Conservation (phyloP, 768 basidiomycete genomes). For the Boletus rubescentipes region DNA sequence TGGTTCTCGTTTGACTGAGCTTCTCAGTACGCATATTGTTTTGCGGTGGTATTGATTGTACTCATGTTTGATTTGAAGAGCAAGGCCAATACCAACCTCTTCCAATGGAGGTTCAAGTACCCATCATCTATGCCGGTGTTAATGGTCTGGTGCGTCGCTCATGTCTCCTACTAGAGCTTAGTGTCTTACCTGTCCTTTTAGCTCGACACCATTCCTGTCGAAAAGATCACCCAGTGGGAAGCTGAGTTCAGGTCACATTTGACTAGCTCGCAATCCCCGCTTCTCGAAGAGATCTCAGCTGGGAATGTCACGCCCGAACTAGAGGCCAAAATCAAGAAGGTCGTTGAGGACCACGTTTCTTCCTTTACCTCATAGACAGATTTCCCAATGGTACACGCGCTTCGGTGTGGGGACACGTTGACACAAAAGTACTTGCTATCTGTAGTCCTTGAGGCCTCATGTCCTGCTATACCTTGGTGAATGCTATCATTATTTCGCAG, state of each 20-base stretch:
- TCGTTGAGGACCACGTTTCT: conserved; percentile 84
- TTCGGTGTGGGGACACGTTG: conserved; percentile 16
- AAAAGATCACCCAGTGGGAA: conserved; percentile 93
- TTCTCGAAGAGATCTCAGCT: conserved; percentile 82
- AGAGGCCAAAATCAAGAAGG: conserved; percentile 94
- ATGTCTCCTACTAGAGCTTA: neutral
- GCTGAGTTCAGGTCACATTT: conserved; percentile 89
- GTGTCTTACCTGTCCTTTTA: conserved; percentile 26
- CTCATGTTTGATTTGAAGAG: conserved; percentile 48
- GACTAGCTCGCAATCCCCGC: conserved; percentile 62
- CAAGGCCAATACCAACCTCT: conserved; percentile 98
- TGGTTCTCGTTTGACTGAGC: conserved; percentile 98
- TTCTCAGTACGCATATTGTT: conserved; percentile 60
- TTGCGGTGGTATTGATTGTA: neutral
- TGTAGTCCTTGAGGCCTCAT: conserved; percentile 12
- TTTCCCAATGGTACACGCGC: conserved; percentile 12
- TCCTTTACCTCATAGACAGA: conserved; percentile 63
- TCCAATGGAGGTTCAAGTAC: conserved; percentile 94
- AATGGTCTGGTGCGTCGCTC: conserved; percentile 82
- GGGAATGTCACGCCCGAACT: conserved; percentile 88
- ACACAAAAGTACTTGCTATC: conserved; percentile 20
- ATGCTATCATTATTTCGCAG: conserved; percentile 31
- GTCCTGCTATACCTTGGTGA: conserved; percentile 27
- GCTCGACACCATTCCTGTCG: conserved; percentile 95
- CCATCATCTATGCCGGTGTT: conserved; percentile 99